These are phyloP conservation scores for Microsporum audouinii DNA, from an alignment of 2,329 filamentous ascomycete genomes.

Conservation along the genomic window DNA sequence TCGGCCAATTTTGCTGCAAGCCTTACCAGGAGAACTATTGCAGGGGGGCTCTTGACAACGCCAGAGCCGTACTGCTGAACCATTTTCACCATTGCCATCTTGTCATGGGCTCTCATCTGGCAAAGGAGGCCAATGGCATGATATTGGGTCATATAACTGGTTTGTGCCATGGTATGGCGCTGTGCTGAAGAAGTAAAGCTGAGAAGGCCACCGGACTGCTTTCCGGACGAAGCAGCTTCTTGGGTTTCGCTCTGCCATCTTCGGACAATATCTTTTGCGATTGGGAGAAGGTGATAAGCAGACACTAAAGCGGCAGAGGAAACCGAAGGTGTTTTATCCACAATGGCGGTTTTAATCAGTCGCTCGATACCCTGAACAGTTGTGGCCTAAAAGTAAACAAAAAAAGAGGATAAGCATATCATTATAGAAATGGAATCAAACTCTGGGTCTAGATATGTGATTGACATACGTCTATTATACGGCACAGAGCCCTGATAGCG, in stretches of 20 bases:
- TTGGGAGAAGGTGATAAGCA: constrained; percentile 92
- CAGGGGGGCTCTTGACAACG: constrained; percentile 88
- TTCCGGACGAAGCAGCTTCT: constrained; percentile 81
- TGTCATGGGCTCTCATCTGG: constrained; percentile 93
- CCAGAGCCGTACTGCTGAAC: constrained; percentile 97
- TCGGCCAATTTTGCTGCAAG: constrained; percentile 88
- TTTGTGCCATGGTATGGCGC: constrained; percentile 59
- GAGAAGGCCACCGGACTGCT: constrained; percentile 81
- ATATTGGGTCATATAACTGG: constrained; percentile 96
- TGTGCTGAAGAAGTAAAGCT: constrained; percentile 77
- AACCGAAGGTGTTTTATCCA: constrained; percentile 96
- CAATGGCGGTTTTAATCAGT: constrained; percentile 97
- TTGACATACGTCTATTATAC: constrained; percentile 76
- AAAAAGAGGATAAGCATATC: constrained; percentile 16
- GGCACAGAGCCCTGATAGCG: constrained; percentile 86
- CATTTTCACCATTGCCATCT: constrained; percentile 99
- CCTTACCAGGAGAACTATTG: constrained; percentile 82
- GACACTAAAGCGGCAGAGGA: constrained; percentile 93
- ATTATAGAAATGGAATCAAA: not conserved
- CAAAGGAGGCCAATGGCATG: constrained; percentile 95
- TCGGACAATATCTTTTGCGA: constrained; percentile 86
- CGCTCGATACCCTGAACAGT: constrained; percentile 97
- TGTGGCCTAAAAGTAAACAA: constrained; percentile 50
- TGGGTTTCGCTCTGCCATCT: constrained; percentile 99
- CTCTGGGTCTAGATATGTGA: constrained; percentile 12